Evolutionary conservation across 176 grass and related monocot genomes (phyloP).

Genomic region (Oryza punctata): DNA sequence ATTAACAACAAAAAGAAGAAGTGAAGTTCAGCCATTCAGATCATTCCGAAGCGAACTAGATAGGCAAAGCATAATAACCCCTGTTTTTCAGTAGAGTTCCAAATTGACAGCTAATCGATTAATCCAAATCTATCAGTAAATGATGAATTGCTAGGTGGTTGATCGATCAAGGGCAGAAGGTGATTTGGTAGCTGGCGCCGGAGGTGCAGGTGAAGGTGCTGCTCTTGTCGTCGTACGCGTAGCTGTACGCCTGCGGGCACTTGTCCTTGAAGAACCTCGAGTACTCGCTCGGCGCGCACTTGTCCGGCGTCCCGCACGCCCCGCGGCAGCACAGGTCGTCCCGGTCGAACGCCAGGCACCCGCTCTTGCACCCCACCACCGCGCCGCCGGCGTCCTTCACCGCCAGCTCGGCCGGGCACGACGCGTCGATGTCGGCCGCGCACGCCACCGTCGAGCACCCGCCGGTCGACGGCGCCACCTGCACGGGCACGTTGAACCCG

Average conservation of each 20-base stretch:
- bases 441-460: constrained; percentile 16
- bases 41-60: too few relatives aligned
- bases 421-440: constrained; percentile 32
- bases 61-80: too few relatives aligned
- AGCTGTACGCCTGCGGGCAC: constrained; percentile 75
- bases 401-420: constrained; percentile 56
- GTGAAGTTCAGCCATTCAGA: too few relatives aligned
- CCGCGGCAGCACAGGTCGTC: constrained; percentile 65
- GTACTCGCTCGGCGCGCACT: constrained; percentile 45
- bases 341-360: constrained; percentile 52
- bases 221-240: constrained; percentile 55
- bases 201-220: constrained; percentile 68
- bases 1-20: too few relatives aligned
- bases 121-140: background rate
- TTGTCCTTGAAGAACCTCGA: constrained; percentile 52
- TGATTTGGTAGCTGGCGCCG: constrained; percentile 53
- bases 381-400: constrained; percentile 3
- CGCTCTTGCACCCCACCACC: constrained; percentile 58
- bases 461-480: background rate
- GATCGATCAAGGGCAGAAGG: constrained; percentile 47
- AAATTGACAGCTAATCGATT: background rate
- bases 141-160: background rate
- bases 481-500: constrained; percentile 59
- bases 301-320: constrained; percentile 27
- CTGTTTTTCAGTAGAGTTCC: background rate